phyloP scores from a whole-genome alignment of 202 grass and related monocot species.

The Musa balbisiana region DNA sequence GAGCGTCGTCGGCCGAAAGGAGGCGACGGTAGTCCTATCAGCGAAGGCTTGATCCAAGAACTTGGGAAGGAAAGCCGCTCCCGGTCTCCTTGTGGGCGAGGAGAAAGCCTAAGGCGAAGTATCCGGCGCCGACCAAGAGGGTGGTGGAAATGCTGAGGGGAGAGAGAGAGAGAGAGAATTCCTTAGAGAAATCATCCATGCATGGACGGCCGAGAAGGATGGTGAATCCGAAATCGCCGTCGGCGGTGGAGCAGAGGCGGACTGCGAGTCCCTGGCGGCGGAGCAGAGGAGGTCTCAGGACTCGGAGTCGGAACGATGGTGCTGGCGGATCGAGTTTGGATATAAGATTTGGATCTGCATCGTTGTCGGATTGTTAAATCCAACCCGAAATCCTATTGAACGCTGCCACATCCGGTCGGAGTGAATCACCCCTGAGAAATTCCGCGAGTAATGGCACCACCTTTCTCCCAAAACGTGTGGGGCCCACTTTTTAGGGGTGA shows the following conservation, averaged over 20 bases:
- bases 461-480: too few relatives aligned
- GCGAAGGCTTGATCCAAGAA: not conserved
- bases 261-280: not conserved
- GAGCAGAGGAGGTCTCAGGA: too few relatives aligned
- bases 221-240: not conserved
- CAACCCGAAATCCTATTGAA: too few relatives aligned
- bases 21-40: conserved; percentile 32
- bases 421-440: too few relatives aligned
- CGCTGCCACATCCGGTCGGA: too few relatives aligned
- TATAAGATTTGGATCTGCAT: not conserved
- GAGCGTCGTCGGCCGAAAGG: conserved; percentile 26
- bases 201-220: not conserved
- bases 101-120: conserved; percentile 73
- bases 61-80: conserved; percentile 3
- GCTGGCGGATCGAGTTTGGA: not conserved
- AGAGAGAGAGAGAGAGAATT: conserved; percentile 27
- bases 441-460: too few relatives aligned
- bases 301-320: not conserved
- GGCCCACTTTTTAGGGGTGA: too few relatives aligned
- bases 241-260: not conserved
- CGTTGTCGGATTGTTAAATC: not conserved
- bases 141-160: conserved; percentile 26
- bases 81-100: conserved; percentile 29
- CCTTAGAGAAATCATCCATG: conserved; percentile 26
- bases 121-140: conserved; percentile 54